phyloP scores from a whole-genome alignment of 1,284 basidiomycete species.

The Apiotrichum veenhuisii region DNA sequence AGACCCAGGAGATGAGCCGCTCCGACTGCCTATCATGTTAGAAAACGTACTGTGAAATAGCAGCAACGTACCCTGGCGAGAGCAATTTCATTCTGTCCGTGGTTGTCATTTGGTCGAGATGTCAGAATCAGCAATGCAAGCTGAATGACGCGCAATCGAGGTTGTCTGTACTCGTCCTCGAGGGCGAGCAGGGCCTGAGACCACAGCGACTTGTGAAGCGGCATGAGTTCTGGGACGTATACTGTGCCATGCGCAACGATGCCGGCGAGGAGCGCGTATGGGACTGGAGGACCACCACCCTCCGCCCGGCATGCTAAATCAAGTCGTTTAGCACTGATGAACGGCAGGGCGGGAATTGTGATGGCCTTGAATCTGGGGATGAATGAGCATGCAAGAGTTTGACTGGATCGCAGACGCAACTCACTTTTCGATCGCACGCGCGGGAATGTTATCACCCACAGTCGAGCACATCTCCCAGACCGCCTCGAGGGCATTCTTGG shows the following conservation, averaged over 20 bases:
- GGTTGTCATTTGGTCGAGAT: slow-evolving; percentile 33
- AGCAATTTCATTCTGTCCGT: slow-evolving; percentile 29
- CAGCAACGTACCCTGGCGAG: slow-evolving; percentile 25
- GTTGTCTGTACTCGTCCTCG: slow-evolving; percentile 43
- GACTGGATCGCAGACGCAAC: background rate
- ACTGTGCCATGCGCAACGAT: slow-evolving; percentile 36
- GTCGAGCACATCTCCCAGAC: slow-evolving; percentile 14
- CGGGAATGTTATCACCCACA: slow-evolving; percentile 9
- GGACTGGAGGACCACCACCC: slow-evolving; percentile 18
- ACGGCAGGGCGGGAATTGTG: slow-evolving; percentile 35
- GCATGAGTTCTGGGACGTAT: slow-evolving; percentile 29
- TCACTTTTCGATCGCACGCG: slow-evolving; percentile 12
- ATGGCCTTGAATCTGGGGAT: slow-evolving; percentile 18
- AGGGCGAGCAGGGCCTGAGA: slow-evolving; percentile 28
- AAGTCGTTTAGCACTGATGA: slow-evolving; percentile 31
- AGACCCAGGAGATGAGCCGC: slow-evolving; percentile 43
- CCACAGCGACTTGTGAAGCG: slow-evolving; percentile 34
- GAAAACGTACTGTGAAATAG: background rate
- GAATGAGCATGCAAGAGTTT: background rate
- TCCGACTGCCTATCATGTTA: slow-evolving; percentile 28
- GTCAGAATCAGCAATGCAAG: slow-evolving; percentile 32
- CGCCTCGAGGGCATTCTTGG: slow-evolving; percentile 18
- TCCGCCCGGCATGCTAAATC: slow-evolving; percentile 1
- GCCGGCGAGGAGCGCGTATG: slow-evolving; percentile 33
- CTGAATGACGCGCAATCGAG: slow-evolving; percentile 36